Evolutionary conservation across 192 early-diverging fungal genomes (phyloP).

Genomic region (Borealophlyctis nickersoniae): DNA sequence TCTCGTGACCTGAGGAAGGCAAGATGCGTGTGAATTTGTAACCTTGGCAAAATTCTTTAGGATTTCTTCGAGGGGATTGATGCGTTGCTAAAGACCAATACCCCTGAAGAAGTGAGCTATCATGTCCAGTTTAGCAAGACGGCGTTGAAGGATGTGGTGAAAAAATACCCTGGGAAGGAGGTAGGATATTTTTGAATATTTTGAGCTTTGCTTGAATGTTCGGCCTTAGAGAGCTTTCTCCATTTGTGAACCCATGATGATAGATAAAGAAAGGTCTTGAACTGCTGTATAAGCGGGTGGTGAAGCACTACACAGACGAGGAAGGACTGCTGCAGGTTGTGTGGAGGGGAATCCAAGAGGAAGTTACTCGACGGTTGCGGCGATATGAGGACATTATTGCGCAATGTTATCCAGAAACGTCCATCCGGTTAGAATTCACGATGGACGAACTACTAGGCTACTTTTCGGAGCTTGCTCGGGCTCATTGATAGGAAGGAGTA

Average conservation of each 20-base stretch:
- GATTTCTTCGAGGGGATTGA: slow-evolving; percentile 98
- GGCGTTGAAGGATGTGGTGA: slow-evolving; percentile 78
- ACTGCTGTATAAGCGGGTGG: slow-evolving; percentile 82
- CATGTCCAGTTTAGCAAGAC: slow-evolving; percentile 81
- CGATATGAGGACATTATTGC: slow-evolving; percentile 79
- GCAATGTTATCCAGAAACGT: slow-evolving; percentile 82
- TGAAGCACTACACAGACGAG: slow-evolving; percentile 89
- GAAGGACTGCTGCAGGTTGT: slow-evolving; percentile 77
- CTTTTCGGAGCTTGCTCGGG: slow-evolving; percentile 67
- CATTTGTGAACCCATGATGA: background rate
- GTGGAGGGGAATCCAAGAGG: slow-evolving; percentile 88
- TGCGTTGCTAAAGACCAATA: slow-evolving; percentile 69
- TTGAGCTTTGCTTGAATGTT: too few species aligned
- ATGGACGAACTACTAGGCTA: slow-evolving; percentile 71
- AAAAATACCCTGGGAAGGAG: slow-evolving; percentile 79
- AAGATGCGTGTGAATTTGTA: too few species aligned
- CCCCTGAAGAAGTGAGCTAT: slow-evolving; percentile 75
- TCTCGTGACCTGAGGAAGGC: too few species aligned
- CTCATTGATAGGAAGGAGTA: slow-evolving; percentile 48
- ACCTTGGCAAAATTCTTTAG: slow-evolving; percentile 46
- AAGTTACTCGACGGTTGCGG: slow-evolving; percentile 73
- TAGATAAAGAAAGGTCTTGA: slow-evolving; percentile 78
- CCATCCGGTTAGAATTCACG: slow-evolving; percentile 81
- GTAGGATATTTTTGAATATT: too few species aligned
- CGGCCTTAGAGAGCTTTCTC: too few species aligned